phyloP scores from a whole-genome alignment of 2,329 filamentous ascomycete genomes.

The Colletotrichum lentis region DNA sequence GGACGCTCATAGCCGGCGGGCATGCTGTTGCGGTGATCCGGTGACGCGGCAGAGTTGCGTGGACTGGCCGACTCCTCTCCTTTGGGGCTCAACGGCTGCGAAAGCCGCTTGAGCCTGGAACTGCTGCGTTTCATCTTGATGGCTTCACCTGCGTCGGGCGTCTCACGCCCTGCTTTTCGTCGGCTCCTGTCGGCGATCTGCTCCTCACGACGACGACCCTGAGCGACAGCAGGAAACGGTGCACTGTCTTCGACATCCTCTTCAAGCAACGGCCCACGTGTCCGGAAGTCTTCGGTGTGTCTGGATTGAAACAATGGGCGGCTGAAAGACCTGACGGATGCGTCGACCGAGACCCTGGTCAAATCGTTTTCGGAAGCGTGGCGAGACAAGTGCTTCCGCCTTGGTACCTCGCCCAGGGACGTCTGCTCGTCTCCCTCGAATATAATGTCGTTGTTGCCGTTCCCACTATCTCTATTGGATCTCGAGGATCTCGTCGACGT shows the following conservation, averaged over 20 bases:
- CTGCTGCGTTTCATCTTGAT: conserved; percentile 62
- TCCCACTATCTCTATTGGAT: conserved; percentile 59
- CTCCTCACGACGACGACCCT: conserved; percentile 63
- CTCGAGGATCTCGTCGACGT: conserved; percentile 59
- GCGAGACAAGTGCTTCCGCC: conserved; percentile 42
- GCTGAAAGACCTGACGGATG: conserved; percentile 25
- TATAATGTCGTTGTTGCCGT: conserved; percentile 50
- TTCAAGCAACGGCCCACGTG: conserved; percentile 30
- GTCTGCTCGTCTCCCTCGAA: conserved; percentile 52
- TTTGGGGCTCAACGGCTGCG: conserved; percentile 56
- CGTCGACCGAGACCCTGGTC: conserved; percentile 42
- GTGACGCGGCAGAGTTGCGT: conserved; percentile 37
- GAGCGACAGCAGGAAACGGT: conserved; percentile 73
- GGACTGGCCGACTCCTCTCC: conserved; percentile 46
- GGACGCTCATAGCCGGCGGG: conserved; percentile 74
- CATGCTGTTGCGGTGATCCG: conserved; percentile 44
- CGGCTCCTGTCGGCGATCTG: conserved; percentile 57
- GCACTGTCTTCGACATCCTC: conserved; percentile 68
- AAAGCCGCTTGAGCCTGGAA: conserved; percentile 67
- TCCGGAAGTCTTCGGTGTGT: conserved; percentile 27
- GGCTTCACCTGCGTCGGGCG: conserved; percentile 57
- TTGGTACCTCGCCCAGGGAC: conserved; percentile 30
- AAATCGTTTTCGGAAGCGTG: conserved; percentile 36
- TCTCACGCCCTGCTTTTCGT: conserved; percentile 58
- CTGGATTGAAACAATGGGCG: conserved; percentile 38